Conservation (phyloP, 257 asterid genomes). For the Perilla frutescens region DNA sequence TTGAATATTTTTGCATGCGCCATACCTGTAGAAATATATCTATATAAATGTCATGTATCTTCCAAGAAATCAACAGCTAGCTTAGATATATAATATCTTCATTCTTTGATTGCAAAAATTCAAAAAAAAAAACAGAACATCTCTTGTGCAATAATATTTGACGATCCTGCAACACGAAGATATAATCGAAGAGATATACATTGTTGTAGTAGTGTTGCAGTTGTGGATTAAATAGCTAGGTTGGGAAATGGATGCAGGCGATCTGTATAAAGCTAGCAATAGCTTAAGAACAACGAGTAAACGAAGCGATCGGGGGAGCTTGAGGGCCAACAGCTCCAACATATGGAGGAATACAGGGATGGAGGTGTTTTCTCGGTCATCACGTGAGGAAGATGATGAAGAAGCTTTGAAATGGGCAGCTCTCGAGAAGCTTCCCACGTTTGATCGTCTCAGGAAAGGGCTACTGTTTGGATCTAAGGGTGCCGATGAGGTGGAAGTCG, state of each 20-base stretch:
- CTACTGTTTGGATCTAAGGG: conserved; percentile 59
- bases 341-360: conserved; percentile 55
- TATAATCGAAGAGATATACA: too few species aligned
- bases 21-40: too few species aligned
- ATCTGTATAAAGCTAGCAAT: conserved; percentile 43
- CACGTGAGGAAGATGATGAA: conserved; percentile 73
- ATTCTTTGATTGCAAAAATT: too few species aligned
- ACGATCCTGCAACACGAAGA: too few species aligned
- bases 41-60: too few species aligned
- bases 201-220: too few species aligned
- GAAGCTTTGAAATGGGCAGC: conserved; percentile 86
- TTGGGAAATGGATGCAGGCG: conserved; percentile 43
- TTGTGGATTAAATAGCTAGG: neutral
- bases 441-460: conserved; percentile 68
- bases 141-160: too few species aligned
- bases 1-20: too few species aligned
- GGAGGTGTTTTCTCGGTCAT: conserved; percentile 53
- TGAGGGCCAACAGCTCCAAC: conserved; percentile 47
- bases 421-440: conserved; percentile 70
- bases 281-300: conserved; percentile 44
- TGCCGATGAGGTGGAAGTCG: conserved; percentile 52
- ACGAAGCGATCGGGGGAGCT: conserved; percentile 31
- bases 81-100: too few species aligned
- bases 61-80: too few species aligned
- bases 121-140: neutral